Conservation (phyloP, 2,329 filamentous ascomycete genomes). For the Exophiala lecanii-corni region DNA sequence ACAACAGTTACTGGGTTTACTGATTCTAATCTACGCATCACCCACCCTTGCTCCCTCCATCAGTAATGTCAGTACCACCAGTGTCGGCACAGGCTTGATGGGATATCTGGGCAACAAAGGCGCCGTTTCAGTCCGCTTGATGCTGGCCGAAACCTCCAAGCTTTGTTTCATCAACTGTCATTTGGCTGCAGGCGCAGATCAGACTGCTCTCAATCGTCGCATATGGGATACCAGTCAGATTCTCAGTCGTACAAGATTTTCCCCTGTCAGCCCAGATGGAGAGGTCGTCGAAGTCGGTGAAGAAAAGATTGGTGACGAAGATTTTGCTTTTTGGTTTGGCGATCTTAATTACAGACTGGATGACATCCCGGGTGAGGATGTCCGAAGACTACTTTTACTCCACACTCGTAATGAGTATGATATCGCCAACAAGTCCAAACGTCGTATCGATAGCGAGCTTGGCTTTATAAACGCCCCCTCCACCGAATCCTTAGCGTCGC, state of each 20-base stretch:
- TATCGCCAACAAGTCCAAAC: slow-evolving; percentile 40
- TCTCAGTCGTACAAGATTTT: slow-evolving; percentile 68
- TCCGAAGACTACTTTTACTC: slow-evolving; percentile 74
- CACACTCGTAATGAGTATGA: slow-evolving; percentile 78
- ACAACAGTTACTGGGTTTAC: slow-evolving; percentile 79
- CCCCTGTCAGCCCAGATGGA: slow-evolving; percentile 63
- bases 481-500: slow-evolving; percentile 9
- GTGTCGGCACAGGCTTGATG: slow-evolving; percentile 81
- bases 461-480: slow-evolving; percentile 20
- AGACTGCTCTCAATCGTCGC: slow-evolving; percentile 70
- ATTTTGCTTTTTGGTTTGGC: slow-evolving; percentile 94
- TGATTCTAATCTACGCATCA: slow-evolving; percentile 81
- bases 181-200: slow-evolving; percentile 79
- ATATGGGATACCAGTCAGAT: slow-evolving; percentile 90
- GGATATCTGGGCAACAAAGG: slow-evolving; percentile 98
- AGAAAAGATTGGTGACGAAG: slow-evolving; percentile 77
- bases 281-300: slow-evolving; percentile 57
- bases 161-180: slow-evolving; percentile 90
- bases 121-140: slow-evolving; percentile 71
- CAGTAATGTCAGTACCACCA: slow-evolving; percentile 74
- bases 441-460: slow-evolving; percentile 27
- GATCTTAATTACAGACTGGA: slow-evolving; percentile 93
- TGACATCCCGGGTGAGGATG: slow-evolving; percentile 82
- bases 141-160: slow-evolving; percentile 84
- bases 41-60: slow-evolving; percentile 69